Evolutionary conservation across 805 yeast species (phyloP).

Genomic region (Lachancea meyersii): DNA sequence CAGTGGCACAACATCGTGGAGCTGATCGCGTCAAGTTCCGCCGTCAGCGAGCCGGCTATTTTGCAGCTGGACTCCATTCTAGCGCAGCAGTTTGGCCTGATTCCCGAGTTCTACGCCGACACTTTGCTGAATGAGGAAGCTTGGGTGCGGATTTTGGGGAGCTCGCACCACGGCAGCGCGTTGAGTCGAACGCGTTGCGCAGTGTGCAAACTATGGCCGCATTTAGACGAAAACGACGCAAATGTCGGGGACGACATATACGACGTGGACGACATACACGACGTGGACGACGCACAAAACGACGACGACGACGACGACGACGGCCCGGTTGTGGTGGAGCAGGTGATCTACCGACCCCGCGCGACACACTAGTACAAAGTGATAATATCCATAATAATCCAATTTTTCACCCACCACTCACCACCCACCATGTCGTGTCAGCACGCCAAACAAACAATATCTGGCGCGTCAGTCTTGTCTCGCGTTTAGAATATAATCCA

Average conservation of each 20-base stretch:
- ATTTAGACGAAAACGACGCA: not conserved
- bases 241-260: not conserved
- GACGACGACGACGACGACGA: conserved; percentile 8
- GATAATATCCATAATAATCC: too few species aligned
- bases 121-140: conserved; percentile 17
- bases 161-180: conserved; percentile 13
- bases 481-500: too few species aligned
- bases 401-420: too few species aligned
- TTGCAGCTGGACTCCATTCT: conserved; percentile 17
- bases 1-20: conserved; percentile 57
- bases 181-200: not conserved
- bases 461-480: too few species aligned
- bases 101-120: conserved; percentile 25
- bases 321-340: conserved; percentile 12
- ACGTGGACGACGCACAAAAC: conserved; percentile 2
- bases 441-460: too few species aligned
- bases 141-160: conserved; percentile 17
- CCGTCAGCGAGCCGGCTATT: conserved; percentile 8
- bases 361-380: too few species aligned
- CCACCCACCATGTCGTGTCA: too few species aligned
- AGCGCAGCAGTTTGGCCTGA: conserved; percentile 15
- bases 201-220: not conserved
- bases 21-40: conserved; percentile 27
- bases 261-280: not conserved
- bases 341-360: conserved; percentile 3